A percentile compares a stretch with the other conserved stretches of the same genome.
These are phyloP conservation scores for Lablab purpureus DNA, from an alignment of 306 rosid species.

Conservation along the genomic window DNA sequence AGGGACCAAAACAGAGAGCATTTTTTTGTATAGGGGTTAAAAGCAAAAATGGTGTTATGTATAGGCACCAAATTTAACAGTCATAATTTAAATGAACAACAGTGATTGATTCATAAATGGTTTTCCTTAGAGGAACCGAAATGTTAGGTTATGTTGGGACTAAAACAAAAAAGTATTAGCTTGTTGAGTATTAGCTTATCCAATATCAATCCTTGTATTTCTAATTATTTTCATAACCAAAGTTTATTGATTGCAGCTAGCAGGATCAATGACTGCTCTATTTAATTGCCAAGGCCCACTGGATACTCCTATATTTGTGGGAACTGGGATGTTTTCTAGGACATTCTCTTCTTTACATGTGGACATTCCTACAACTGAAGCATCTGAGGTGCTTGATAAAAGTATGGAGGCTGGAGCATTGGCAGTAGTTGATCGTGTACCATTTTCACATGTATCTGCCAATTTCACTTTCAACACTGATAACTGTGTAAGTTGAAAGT, in stretches of 20 bases:
- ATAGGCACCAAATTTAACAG: neutral
- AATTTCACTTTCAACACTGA: constrained; percentile 94
- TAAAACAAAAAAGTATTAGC: neutral
- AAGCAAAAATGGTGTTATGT: neutral
- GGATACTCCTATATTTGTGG: constrained; percentile 88
- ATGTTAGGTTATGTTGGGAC: neutral
- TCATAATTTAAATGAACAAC: neutral
- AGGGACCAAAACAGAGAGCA: neutral
- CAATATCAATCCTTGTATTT: constrained; percentile 35
- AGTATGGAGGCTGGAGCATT: constrained; percentile 93
- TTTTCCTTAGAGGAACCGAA: neutral
- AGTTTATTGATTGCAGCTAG: constrained; percentile 72
- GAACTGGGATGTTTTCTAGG: constrained; percentile 96
- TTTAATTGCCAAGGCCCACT: constrained; percentile 98
- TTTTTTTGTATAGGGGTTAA: neutral
- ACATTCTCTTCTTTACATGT: constrained; percentile 60
- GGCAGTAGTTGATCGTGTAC: constrained; percentile 91
- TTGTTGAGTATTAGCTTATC: constrained; percentile 9
- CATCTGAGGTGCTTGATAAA: constrained; percentile 79
- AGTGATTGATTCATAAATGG: neutral
- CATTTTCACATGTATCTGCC: constrained; percentile 88
- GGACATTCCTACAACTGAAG: constrained; percentile 71
- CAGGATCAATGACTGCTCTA: constrained; percentile 92
- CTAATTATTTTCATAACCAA: constrained; percentile 34
- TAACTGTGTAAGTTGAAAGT: constrained; percentile 78